Conservation (phyloP, 208 protist genomes). For the Porcisia deanei region DNA sequence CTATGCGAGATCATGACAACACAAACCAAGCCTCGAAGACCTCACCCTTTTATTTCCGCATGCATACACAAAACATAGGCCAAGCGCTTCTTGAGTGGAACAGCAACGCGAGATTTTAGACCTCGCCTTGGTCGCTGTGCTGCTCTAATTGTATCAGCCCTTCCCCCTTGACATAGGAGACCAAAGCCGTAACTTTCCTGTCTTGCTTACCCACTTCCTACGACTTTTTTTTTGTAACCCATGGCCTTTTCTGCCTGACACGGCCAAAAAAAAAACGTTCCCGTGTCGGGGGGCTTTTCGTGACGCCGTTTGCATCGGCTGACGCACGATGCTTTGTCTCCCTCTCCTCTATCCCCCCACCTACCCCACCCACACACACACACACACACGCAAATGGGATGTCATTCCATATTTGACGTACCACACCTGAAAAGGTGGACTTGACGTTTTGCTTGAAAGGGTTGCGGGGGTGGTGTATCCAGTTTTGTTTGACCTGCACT, state of each 20-base stretch:
- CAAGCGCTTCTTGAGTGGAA: neutral
- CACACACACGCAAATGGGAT: neutral
- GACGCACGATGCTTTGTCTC: no score
- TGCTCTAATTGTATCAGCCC: neutral
- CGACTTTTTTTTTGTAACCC: neutral
- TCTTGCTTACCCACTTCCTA: neutral
- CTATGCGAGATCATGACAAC: neutral
- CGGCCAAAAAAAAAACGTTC: neutral
- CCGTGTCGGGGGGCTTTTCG: no score
- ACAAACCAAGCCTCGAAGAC: neutral
- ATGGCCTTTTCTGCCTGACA: neutral
- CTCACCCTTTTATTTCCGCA: no score
- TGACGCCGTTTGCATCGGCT: no score
- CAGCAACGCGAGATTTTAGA: neutral
- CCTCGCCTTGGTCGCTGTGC: neutral
- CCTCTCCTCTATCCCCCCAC: neutral
- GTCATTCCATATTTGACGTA: neutral
- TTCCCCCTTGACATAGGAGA: neutral
- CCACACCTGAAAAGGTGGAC: neutral
- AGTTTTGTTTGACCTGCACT: neutral
- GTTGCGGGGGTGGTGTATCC: neutral
- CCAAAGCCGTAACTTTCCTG: neutral
- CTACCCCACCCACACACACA: neutral
- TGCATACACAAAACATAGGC: neutral
- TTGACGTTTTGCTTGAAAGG: neutral